phyloP scores from a whole-genome alignment of 257 asterid genomes.

The Lantana camara region DNA sequence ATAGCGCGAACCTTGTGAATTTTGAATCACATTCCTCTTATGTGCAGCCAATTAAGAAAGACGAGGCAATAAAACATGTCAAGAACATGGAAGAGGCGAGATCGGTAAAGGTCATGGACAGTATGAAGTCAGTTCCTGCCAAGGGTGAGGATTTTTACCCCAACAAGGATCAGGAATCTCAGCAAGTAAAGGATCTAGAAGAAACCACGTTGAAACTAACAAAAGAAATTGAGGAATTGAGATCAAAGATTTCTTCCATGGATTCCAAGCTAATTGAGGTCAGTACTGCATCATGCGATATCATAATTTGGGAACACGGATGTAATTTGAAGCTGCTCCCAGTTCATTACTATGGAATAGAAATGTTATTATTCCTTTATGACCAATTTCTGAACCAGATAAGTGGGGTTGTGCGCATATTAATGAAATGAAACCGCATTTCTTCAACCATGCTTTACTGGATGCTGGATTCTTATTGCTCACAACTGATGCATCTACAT shows the following conservation, averaged over 20 bases:
- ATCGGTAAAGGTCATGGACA: slow-evolving; percentile 38
- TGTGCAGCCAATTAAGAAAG: slow-evolving; percentile 42
- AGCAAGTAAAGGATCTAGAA: slow-evolving; percentile 42
- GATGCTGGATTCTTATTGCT: neutral
- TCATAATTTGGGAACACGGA: too few species aligned
- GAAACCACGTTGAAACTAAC: slow-evolving; percentile 41
- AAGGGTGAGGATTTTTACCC: slow-evolving; percentile 35
- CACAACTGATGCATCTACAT: neutral
- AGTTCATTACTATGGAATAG: slow-evolving; percentile 17
- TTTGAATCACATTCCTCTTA: slow-evolving; percentile 19
- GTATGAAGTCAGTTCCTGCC: slow-evolving; percentile 35
- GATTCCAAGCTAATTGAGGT: slow-evolving; percentile 72
- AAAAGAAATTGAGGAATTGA: slow-evolving; percentile 50
- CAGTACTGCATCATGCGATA: slow-evolving; percentile 28
- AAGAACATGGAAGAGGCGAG: slow-evolving; percentile 40
- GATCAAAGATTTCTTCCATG: slow-evolving; percentile 52
- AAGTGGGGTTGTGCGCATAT: neutral
- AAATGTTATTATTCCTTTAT: neutral
- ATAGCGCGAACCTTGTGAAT: slow-evolving; percentile 6
- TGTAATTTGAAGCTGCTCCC: slow-evolving; percentile 11
- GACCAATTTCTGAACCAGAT: neutral
- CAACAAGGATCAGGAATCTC: slow-evolving; percentile 28
- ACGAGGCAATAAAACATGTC: slow-evolving; percentile 42
- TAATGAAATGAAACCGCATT: neutral
- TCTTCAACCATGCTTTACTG: neutral